Evolutionary conservation across 169 alveolate genomes (phyloP).

Genomic region (Ichthyophthirius multifiliis): DNA sequence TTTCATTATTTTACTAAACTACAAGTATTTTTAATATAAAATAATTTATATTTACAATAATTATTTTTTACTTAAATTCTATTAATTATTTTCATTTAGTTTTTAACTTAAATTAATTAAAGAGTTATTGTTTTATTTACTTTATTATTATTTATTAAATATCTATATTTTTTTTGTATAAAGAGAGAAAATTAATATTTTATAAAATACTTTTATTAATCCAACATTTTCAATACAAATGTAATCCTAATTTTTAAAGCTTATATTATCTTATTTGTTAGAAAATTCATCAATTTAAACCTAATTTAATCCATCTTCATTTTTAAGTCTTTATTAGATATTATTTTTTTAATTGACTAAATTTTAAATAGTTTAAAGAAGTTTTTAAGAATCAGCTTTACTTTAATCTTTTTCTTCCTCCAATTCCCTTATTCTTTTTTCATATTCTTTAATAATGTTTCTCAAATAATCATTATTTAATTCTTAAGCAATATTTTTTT

Average conservation of each 20-base stretch:
- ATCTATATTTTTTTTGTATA: no score
- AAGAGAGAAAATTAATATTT: not conserved
- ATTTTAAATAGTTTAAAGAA: slow-evolving; percentile 19
- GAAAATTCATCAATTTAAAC: not conserved
- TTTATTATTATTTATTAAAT: no score
- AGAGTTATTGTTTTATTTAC: no score
- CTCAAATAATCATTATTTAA: slow-evolving; percentile 25
- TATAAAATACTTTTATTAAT: not conserved
- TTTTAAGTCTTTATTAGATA: slow-evolving; percentile 11
- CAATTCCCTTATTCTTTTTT: slow-evolving; percentile 23
- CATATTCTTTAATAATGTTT: slow-evolving; percentile 33
- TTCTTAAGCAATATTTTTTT: slow-evolving; percentile 16
- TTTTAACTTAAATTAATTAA: no score
- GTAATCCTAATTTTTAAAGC: not conserved
- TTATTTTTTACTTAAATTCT: no score
- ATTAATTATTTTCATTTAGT: no score
- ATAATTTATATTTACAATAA: no score
- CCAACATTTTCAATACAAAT: not conserved
- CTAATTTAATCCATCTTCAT: not conserved
- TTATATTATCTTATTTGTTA: not conserved
- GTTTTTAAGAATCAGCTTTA: slow-evolving; percentile 15
- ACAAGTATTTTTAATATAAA: no score
- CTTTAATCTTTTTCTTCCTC: slow-evolving; percentile 26
- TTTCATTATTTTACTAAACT: no score
- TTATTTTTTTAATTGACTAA: slow-evolving; percentile 27